Percentiles rank a stretch among this genome's conserved stretches.
phyloP scores from a whole-genome alignment of 768 basidiomycete genomes.

The Boletus pseudopeckii region DNA sequence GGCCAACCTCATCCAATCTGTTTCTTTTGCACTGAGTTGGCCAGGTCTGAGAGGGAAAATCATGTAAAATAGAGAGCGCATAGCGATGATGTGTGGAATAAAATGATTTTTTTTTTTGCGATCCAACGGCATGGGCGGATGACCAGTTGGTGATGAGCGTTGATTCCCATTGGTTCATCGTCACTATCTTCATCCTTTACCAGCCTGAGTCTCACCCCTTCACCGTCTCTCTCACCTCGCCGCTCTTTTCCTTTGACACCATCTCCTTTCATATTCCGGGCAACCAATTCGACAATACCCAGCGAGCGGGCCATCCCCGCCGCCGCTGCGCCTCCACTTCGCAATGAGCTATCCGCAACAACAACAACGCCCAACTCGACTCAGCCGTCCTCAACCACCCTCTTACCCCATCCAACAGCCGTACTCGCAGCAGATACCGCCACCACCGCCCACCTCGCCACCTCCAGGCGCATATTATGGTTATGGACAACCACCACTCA shows the following conservation, averaged over 20 bases:
- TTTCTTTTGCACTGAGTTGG: neutral
- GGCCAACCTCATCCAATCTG: neutral
- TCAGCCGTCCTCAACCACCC: conserved; percentile 34
- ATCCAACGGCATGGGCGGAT: conserved; percentile 8
- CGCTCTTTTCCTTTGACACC: conserved; percentile 15
- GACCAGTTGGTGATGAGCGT: neutral
- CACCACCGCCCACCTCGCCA: conserved; percentile 18
- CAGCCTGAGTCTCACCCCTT: conserved; percentile 17
- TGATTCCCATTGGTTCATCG: conserved; percentile 3
- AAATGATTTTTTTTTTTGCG: neutral
- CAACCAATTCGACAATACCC: neutral
- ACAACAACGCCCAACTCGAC: conserved; percentile 34
- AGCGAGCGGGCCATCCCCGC: conserved; percentile 2
- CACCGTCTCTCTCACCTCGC: conserved; percentile 7
- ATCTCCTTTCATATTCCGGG: neutral
- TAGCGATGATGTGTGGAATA: neutral
- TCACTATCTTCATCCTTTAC: neutral
- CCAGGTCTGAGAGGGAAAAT: neutral
- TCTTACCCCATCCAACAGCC: conserved; percentile 34
- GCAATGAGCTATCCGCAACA: conserved; percentile 41
- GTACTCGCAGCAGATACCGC: conserved; percentile 18
- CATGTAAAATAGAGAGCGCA: conserved; percentile 1
- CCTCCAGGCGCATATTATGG: conserved; percentile 13
- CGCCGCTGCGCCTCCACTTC: neutral
- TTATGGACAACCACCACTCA: conserved; percentile 19